These are phyloP conservation scores for Lichina pygmaea DNA, from an alignment of 495 filamentous ascomycete species.

Conservation along the genomic window DNA sequence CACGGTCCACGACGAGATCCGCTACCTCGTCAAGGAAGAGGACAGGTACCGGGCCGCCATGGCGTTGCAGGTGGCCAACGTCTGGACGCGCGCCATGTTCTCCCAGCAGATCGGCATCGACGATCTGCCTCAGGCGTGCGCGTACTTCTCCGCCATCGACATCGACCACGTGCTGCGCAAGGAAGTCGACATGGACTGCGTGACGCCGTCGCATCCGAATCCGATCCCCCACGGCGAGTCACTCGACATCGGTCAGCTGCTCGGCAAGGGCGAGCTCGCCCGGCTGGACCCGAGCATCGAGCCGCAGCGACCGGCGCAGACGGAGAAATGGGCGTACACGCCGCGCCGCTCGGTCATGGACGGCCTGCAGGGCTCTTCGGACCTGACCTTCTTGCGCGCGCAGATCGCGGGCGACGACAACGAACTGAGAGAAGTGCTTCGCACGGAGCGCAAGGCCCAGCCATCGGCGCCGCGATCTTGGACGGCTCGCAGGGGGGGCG, in stretches of 20 bases:
- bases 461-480: background rate
- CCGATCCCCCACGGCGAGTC: conserved; percentile 68
- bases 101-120: conserved; percentile 87
- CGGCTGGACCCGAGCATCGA: conserved; percentile 33
- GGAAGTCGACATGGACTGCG: conserved; percentile 91
- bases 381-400: conserved; percentile 44
- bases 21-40: conserved; percentile 65
- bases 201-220: conserved; percentile 62
- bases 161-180: conserved; percentile 85
- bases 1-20: conserved; percentile 93
- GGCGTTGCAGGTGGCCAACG: conserved; percentile 78
- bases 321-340: conserved; percentile 34
- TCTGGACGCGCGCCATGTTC: conserved; percentile 96
- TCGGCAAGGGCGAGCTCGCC: conserved; percentile 36
- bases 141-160: conserved; percentile 87
- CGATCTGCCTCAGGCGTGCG: conserved; percentile 78
- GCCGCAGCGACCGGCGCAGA: conserved; percentile 20
- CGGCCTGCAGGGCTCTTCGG: conserved; percentile 16
- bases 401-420: conserved; percentile 55
- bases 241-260: conserved; percentile 47
- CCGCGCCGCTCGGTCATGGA: conserved; percentile 61
- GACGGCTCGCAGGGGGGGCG: too few species aligned
- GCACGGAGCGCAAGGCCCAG: conserved; percentile 5
- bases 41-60: conserved; percentile 74
- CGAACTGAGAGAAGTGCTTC: conserved; percentile 49